phyloP scores from a whole-genome alignment of 306 rosid species.

The Cucurbita maxima region DNA sequence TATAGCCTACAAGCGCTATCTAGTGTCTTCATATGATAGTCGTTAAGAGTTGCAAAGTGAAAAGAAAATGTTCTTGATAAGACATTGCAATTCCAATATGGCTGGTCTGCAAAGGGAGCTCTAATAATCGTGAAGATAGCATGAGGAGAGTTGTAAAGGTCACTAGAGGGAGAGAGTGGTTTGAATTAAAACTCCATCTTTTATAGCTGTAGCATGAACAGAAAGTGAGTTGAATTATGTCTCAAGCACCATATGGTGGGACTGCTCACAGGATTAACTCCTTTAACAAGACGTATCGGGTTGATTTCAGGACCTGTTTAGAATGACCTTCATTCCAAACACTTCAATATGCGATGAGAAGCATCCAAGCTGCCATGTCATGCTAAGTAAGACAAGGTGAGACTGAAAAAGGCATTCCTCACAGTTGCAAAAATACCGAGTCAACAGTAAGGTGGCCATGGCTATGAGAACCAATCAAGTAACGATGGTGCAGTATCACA shows the following conservation, averaged over 20 bases:
- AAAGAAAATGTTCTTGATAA: too few species aligned
- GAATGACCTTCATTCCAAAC: too few species aligned
- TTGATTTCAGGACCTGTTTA: neutral
- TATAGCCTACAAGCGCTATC: too few species aligned
- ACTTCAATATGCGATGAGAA: neutral
- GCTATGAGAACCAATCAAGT: neutral
- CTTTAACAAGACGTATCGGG: neutral
- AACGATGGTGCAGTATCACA: neutral
- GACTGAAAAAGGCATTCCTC: neutral
- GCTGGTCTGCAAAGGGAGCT: too few species aligned
- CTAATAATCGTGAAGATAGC: too few species aligned
- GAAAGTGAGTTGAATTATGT: neutral
- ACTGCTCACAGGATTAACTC: neutral
- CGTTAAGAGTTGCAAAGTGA: too few species aligned
- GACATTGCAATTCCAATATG: too few species aligned
- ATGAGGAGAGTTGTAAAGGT: neutral
- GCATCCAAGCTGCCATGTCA: neutral
- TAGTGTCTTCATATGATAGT: too few species aligned
- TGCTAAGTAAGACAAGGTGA: neutral
- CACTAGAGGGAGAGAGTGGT: neutral
- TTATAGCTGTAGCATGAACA: neutral
- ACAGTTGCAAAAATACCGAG: neutral
- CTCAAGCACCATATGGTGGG: neutral
- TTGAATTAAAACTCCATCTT: neutral
- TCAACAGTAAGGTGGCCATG: neutral